Evolutionary conservation across 208 protist species (phyloP).

Genomic region (Crithidia expoeki): DNA sequence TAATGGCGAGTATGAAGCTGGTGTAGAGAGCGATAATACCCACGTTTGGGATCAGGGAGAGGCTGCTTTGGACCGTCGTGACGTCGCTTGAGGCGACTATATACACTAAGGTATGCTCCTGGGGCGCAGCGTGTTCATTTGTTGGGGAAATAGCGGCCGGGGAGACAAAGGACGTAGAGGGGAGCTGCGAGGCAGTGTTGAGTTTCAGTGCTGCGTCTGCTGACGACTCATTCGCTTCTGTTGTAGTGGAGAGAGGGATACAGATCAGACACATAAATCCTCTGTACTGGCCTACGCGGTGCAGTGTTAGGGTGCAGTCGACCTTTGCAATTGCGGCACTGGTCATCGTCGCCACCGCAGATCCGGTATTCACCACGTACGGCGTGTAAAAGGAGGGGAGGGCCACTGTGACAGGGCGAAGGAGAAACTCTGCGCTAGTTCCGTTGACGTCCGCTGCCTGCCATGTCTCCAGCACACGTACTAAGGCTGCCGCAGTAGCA

Average conservation of each 20-base stretch:
- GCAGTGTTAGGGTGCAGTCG: constrained; percentile 23
- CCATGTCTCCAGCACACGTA: constrained; percentile 19
- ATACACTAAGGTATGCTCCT: constrained; percentile 14
- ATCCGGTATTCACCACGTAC: constrained; percentile 24
- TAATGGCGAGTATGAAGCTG: constrained; percentile 76
- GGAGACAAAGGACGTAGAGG: not conserved
- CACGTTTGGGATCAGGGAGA: constrained; percentile 58
- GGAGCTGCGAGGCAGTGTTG: not conserved
- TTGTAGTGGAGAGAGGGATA: not conserved
- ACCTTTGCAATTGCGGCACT: not conserved
- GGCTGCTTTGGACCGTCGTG: constrained; percentile 31
- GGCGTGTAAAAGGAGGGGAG: constrained; percentile 27
- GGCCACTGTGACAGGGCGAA: not conserved
- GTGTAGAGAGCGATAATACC: constrained; percentile 83
- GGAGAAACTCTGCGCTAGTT: not conserved
- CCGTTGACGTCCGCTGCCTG: not conserved
- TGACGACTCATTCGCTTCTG: not conserved
- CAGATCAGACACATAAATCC: constrained; percentile 27
- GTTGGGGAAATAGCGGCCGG: not conserved
- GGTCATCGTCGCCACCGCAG: constrained; percentile 2
- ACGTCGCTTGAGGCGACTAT: constrained; percentile 52
- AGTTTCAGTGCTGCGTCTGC: no score
- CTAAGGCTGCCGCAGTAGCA: not conserved
- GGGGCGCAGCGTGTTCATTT: not conserved
- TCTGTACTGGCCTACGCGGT: constrained; percentile 17